phyloP scores from a whole-genome alignment of 257 asterid genomes.

The Solanum infundibuliforme region DNA sequence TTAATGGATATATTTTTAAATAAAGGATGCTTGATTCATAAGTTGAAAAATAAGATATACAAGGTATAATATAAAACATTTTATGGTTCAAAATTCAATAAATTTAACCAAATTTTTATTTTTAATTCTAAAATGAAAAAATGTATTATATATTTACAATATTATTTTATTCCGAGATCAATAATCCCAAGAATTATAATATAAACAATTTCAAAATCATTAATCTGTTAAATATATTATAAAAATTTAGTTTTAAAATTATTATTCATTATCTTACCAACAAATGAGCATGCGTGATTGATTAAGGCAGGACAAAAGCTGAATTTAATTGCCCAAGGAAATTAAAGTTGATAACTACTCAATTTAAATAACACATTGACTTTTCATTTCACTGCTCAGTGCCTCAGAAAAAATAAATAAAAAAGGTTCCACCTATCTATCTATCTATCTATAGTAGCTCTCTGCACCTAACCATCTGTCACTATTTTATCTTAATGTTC shows the following conservation, averaged over 20 bases:
- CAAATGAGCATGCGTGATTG: not conserved
- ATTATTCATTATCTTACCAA: not conserved
- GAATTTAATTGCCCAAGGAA: slow-evolving; percentile 1
- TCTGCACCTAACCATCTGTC: not conserved
- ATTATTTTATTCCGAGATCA: not conserved
- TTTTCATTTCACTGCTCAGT: not conserved
- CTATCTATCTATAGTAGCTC: not conserved
- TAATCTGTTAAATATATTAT: not conserved
- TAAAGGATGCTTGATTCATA: not conserved
- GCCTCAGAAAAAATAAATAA: not conserved
- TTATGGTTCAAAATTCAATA: not conserved
- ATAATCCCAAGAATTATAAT: not conserved
- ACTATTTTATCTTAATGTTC: not conserved
- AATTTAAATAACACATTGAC: not conserved
- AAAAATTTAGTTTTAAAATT: not conserved
- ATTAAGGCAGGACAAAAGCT: not conserved
- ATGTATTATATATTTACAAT: not conserved
- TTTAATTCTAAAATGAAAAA: too few relatives aligned
- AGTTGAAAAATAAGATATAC: not conserved
- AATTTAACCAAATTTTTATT: too few relatives aligned
- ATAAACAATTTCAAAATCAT: not conserved
- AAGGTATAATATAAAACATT: not conserved
- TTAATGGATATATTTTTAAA: not conserved
- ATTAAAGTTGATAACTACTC: not conserved
- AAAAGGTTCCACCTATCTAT: not conserved